These are phyloP conservation scores for Fusarium temperatum DNA, from an alignment of 2,329 filamentous ascomycete species.

Conservation along the genomic window DNA sequence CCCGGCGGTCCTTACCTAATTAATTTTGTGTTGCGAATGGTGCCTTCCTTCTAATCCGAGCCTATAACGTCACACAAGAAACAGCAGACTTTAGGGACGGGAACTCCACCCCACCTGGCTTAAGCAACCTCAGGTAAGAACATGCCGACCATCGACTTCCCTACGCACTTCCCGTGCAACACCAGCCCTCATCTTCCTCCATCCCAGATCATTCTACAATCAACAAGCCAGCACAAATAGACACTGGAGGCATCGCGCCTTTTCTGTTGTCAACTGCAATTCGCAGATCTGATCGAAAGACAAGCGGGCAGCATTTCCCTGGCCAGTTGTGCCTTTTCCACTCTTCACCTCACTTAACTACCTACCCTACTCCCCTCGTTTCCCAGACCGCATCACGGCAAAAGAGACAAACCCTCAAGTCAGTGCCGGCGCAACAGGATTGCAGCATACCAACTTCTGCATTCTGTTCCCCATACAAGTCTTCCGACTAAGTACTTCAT, in stretches of 20 bases:
- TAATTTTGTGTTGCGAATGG: constrained; percentile 4
- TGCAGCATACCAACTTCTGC: constrained; percentile 27
- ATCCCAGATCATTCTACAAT: constrained; percentile 1
- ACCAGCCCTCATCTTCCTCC: constrained; percentile 17
- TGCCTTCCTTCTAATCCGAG: constrained; percentile 18
- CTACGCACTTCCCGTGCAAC: constrained; percentile 13
- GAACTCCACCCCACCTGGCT: constrained; percentile 23
- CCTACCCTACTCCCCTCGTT: constrained; percentile 27
- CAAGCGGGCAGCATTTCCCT: constrained; percentile 20
- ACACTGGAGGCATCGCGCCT: constrained; percentile 7
- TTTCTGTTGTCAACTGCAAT: constrained; percentile 16
- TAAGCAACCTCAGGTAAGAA: constrained; percentile 17
- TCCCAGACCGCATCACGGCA: constrained; percentile 29
- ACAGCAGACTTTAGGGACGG: constrained; percentile 21
- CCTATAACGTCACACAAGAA: constrained; percentile 38
- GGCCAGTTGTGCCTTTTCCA: constrained; percentile 1
- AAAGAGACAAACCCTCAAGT: constrained; percentile 22
- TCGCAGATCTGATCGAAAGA: constrained; percentile 6
- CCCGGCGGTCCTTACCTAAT: constrained; percentile 19
- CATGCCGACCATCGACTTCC: background rate
- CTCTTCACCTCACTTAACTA: constrained; percentile 2
- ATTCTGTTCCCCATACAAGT: background rate
- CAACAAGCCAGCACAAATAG: constrained; percentile 20
- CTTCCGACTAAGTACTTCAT: background rate
- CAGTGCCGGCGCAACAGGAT: constrained; percentile 30